Evolutionary conservation across 768 basidiomycete genomes (phyloP).

Genomic region (Mycena vulgaris): DNA sequence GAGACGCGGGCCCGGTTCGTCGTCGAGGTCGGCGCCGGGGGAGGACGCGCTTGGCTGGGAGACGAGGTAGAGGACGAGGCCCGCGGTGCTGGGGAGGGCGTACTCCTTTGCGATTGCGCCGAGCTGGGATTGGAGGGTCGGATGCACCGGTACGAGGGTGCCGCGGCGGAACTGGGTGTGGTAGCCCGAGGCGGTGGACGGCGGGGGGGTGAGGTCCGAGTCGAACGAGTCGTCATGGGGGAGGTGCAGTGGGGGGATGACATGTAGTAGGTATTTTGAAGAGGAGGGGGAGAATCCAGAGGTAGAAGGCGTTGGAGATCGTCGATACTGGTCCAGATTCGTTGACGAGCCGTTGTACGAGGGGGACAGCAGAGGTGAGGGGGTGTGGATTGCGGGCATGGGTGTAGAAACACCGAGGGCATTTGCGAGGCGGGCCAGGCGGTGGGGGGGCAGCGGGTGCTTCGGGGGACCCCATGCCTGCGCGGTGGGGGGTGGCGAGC

Average conservation of each 20-base stretch:
- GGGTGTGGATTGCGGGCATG: slow-evolving; percentile 65
- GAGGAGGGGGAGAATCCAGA: slow-evolving; percentile 60
- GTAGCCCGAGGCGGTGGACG: slow-evolving; percentile 78
- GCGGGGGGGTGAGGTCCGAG: slow-evolving; percentile 66
- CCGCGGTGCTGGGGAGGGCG: slow-evolving; percentile 88
- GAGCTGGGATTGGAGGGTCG: slow-evolving; percentile 87
- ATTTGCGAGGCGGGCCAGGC: slow-evolving; percentile 88
- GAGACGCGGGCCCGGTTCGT: slow-evolving; percentile 82
- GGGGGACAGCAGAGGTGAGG: slow-evolving; percentile 50
- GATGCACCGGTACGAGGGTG: slow-evolving; percentile 87
- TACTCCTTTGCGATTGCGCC: slow-evolving; percentile 94
- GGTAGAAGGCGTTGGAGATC: slow-evolving; percentile 68
- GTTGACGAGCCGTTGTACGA: slow-evolving; percentile 53
- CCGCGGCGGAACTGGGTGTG: slow-evolving; percentile 87
- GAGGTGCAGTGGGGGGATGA: slow-evolving; percentile 83
- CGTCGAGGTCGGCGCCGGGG: slow-evolving; percentile 50
- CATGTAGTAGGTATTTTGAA: slow-evolving; percentile 85
- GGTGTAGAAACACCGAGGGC: slow-evolving; percentile 88
- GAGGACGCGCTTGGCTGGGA: slow-evolving; percentile 36
- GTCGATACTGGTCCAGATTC: slow-evolving; percentile 56
- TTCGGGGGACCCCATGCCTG: slow-evolving; percentile 77
- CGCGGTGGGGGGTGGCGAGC: slow-evolving; percentile 44
- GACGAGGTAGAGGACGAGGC: slow-evolving; percentile 88
- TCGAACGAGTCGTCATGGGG: slow-evolving; percentile 70
- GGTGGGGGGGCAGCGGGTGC: slow-evolving; percentile 80